phyloP scores from a whole-genome alignment of 2,329 filamentous ascomycete genomes.

The Teratosphaeria viscida region DNA sequence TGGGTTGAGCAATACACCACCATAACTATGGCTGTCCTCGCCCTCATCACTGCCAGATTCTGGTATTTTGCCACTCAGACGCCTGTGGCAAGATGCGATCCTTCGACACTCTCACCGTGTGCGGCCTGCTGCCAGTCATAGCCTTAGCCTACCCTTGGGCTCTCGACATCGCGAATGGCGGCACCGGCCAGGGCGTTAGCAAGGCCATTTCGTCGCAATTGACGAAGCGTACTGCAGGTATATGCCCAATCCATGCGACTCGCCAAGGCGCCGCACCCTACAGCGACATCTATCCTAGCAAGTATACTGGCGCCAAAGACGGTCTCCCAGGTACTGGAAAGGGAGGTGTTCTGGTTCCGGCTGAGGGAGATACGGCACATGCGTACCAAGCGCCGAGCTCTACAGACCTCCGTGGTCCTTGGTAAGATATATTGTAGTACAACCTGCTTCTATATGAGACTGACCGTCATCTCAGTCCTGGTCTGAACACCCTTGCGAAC shows the following conservation, averaged over 20 bases:
- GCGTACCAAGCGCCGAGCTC: conserved; percentile 23
- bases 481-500: conserved; percentile 31
- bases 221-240: background rate
- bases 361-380: conserved; percentile 27
- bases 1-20: background rate
- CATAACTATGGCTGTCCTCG: background rate
- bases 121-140: background rate
- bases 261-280: conserved; percentile 3
- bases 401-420: conserved; percentile 18
- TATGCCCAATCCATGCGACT: background rate
- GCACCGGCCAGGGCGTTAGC: background rate
- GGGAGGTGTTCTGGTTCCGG: conserved; percentile 34
- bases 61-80: background rate
- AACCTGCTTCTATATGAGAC: background rate
- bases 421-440: background rate
- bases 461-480: conserved; percentile 9
- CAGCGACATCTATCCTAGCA: conserved; percentile 2
- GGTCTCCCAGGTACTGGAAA: conserved; percentile 25
- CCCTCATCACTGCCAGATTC: background rate
- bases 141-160: background rate
- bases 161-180: background rate
- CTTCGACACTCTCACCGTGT: background rate
- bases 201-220: background rate
- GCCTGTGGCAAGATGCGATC: background rate
- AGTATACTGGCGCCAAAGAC: conserved; percentile 4